phyloP scores from a whole-genome alignment of 2,329 filamentous ascomycete species.

The Penicillium janthinellum region DNA sequence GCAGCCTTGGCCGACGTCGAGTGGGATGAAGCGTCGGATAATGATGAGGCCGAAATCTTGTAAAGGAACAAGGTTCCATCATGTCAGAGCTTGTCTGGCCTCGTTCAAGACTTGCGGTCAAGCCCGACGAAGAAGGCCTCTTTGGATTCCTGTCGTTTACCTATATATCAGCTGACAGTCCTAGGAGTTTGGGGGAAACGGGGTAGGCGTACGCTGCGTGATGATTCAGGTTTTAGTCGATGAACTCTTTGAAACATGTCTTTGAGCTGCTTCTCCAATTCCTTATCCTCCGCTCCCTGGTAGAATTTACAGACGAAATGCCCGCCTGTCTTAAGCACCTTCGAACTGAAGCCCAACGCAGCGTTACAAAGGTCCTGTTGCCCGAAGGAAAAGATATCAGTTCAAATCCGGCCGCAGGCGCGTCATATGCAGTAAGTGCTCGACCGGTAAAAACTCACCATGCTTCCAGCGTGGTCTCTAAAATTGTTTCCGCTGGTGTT shows the following conservation, averaged over 20 bases:
- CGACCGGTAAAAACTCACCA: constrained; percentile 60
- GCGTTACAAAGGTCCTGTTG: constrained; percentile 82
- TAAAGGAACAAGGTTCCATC: constrained; percentile 5
- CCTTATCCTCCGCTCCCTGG: constrained; percentile 82
- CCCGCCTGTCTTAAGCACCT: constrained; percentile 78
- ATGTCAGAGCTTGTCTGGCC: neutral
- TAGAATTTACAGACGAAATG: constrained; percentile 99
- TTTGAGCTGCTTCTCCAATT: constrained; percentile 72
- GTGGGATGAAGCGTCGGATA: constrained; percentile 47
- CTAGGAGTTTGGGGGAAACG: constrained; percentile 1
- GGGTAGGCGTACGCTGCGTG: constrained; percentile 65
- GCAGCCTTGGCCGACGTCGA: constrained; percentile 48
- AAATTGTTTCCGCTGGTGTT: constrained; percentile 90
- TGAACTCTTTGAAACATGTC: constrained; percentile 77
- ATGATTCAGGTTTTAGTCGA: constrained; percentile 89
- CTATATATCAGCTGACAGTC: constrained; percentile 13
- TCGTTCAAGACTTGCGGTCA: constrained; percentile 59
- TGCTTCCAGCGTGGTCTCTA: constrained; percentile 87
- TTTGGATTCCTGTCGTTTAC: constrained; percentile 66
- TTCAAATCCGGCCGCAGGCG: neutral
- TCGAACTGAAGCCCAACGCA: constrained; percentile 80
- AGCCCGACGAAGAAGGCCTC: constrained; percentile 87
- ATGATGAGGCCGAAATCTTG: constrained; percentile 37
- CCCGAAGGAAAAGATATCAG: constrained; percentile 7
- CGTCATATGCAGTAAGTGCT: neutral